Base-by-base conservation (phyloP, 768 basidiomycete species). In the Lactarius tabidus region DNA sequence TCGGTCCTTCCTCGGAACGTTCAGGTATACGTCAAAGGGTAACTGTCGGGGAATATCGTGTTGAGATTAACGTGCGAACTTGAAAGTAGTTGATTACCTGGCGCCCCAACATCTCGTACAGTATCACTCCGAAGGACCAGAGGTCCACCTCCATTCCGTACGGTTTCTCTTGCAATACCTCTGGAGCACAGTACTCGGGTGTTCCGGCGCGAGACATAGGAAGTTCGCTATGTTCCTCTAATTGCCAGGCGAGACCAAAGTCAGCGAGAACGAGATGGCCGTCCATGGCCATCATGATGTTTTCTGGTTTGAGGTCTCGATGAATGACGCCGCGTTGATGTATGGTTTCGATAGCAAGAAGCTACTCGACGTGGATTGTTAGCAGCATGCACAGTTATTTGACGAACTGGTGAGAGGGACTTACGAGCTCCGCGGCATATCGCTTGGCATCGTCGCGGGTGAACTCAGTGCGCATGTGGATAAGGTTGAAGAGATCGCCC, bases 121-220 rank as follows among this genome's bases (percentile, higher is more conserved):
- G 79, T 2, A 96, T 98, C 39, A 97, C 90, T 28, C 97, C 96
- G 5, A 99, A 83, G 1, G 96, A 95, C 97, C 97, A 99, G 39
- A 99, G 84, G 72, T 99, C 97, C 72, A 98, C 95, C 29, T 57
- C 67, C 43, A 67, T 45, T n/a, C 55, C 48, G 43, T 67, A 64
- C 14, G 53, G 15, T 48, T 33, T 51, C 35, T 39, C 54, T 3
- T 45, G 59, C 33, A 64, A 43, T 38, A 67, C 55, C 48, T 67
- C 67, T 10, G 67, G 67, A 0, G 63, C 55, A 23, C 35, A 57
- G 39, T 64, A 64, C 12, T 48, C 57, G 18, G 67, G 67, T 15
- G 63, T 67, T 12, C 67, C 63, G 23, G 45, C 57, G 7, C 33
- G 26, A 12, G 41, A 35, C 10, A 28, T 28, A 15, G 41, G 53